A percentile compares a stretch with the other conserved stretches of the same genome.
These are phyloP conservation scores for Globisporangium splendens DNA, from an alignment of 352 stramenopile species.

Conservation along the genomic window DNA sequence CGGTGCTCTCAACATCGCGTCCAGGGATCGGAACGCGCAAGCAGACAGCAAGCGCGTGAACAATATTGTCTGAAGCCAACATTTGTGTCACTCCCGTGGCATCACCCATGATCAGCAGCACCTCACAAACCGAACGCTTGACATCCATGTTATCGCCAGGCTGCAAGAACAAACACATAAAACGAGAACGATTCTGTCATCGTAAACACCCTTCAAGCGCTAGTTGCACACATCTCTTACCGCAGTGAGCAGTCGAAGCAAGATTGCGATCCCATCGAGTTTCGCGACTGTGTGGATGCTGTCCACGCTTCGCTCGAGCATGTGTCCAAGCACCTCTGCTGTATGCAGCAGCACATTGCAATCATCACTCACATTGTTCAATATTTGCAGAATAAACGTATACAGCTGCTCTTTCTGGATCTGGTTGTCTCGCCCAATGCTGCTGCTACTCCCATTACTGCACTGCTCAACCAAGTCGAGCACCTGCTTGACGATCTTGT, in stretches of 20 bases:
- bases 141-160: conserved; percentile 25
- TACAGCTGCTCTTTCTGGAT: conserved; percentile 18
- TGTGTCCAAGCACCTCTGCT: conserved; percentile 31
- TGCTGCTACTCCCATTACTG: conserved; percentile 2
- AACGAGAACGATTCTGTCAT: too few species aligned
- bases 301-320: conserved; percentile 25
- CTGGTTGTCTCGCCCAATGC: background rate
- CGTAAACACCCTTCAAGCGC: too few species aligned
- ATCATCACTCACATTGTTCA: conserved; percentile 31
- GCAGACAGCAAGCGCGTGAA: conserved; percentile 34
- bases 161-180: conserved; percentile 11
- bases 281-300: conserved; percentile 30
- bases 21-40: conserved; percentile 17
- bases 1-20: conserved; percentile 29
- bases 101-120: conserved; percentile 33
- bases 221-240: conserved; percentile 10
- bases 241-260: conserved; percentile 31
- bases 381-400: conserved; percentile 23
- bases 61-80: conserved; percentile 38
- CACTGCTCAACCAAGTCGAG: conserved; percentile 39
- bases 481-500: conserved; percentile 33
- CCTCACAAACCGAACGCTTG: conserved; percentile 38
- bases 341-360: conserved; percentile 28
- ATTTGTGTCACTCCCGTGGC: conserved; percentile 33
- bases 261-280: conserved; percentile 24